Evolutionary conservation across 2,329 filamentous ascomycete genomes (phyloP).

Genomic region (Cladophialophora psammophila): DNA sequence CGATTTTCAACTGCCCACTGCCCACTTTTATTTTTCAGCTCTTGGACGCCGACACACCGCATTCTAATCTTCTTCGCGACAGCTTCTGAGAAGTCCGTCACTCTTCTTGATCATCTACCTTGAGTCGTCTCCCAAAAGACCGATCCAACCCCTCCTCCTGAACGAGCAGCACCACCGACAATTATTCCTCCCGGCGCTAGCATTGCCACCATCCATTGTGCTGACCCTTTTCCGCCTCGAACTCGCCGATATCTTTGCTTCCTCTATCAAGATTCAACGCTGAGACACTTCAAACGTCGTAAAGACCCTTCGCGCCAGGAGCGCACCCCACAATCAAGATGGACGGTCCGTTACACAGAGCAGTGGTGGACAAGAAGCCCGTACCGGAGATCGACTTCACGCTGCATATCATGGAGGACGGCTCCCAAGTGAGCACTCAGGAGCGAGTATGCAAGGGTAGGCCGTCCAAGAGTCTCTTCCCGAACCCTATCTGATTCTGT

Average conservation of each 20-base stretch:
- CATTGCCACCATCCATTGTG: slow-evolving; percentile 18
- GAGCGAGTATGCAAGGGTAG: slow-evolving; percentile 99
- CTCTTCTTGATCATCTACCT: neutral
- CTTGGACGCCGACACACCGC: slow-evolving; percentile 14
- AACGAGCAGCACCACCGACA: slow-evolving; percentile 1
- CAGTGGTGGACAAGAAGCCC: slow-evolving; percentile 93
- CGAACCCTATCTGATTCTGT: slow-evolving; percentile 16
- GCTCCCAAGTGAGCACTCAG: slow-evolving; percentile 89
- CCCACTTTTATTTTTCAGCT: slow-evolving; percentile 26
- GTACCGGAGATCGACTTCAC: slow-evolving; percentile 98
- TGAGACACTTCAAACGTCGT: neutral
- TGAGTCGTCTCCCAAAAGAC: neutral
- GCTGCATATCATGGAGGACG: slow-evolving; percentile 98
- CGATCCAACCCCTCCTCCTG: slow-evolving; percentile 13
- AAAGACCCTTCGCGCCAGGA: slow-evolving; percentile 32
- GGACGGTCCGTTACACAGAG: slow-evolving; percentile 72
- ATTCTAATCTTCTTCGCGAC: slow-evolving; percentile 9
- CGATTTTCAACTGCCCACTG: slow-evolving; percentile 14
- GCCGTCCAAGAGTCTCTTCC: slow-evolving; percentile 29
- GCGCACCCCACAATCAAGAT: slow-evolving; percentile 45
- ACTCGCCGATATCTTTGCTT: slow-evolving; percentile 1
- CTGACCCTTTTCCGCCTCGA: slow-evolving; percentile 15
- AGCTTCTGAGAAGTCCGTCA: slow-evolving; percentile 1
- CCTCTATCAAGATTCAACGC: neutral
- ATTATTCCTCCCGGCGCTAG: slow-evolving; percentile 16